phyloP scores from a whole-genome alignment of 2,329 filamentous ascomycete genomes.

The Ilyonectria destructans region DNA sequence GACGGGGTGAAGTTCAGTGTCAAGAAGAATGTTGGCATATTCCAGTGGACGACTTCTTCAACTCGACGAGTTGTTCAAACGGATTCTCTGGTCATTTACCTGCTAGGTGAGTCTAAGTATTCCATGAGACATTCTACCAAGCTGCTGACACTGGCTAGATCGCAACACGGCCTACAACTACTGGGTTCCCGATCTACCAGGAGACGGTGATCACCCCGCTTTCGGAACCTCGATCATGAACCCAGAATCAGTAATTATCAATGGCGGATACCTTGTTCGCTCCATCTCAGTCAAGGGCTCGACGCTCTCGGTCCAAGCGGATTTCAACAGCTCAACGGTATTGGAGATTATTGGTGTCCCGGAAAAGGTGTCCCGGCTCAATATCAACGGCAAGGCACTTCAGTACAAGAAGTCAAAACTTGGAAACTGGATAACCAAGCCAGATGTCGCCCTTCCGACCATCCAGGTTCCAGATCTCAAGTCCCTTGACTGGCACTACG shows the following conservation, averaged over 20 bases:
- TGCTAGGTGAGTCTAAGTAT: constrained; percentile 49
- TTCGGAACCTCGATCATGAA: constrained; percentile 57
- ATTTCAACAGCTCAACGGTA: constrained; percentile 79
- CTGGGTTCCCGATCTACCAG: constrained; percentile 74
- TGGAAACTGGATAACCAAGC: constrained; percentile 66
- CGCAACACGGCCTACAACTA: constrained; percentile 79
- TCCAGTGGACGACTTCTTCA: constrained; percentile 53
- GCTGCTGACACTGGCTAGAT: constrained; percentile 57
- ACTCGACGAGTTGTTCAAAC: constrained; percentile 53
- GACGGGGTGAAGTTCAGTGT: constrained; percentile 47
- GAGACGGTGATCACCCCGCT: constrained; percentile 42
- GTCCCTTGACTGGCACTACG: constrained; percentile 76
- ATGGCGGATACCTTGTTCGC: constrained; percentile 77
- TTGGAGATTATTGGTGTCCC: constrained; percentile 80
- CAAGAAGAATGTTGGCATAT: constrained; percentile 38
- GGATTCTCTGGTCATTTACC: constrained; percentile 61
- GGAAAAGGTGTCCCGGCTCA: constrained; percentile 61
- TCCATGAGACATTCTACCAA: rapidly evolving
- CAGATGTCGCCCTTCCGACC: constrained; percentile 67
- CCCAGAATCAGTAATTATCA: constrained; percentile 63
- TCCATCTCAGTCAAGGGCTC: constrained; percentile 70
- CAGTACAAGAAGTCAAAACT: constrained; percentile 56
- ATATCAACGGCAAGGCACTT: constrained; percentile 59
- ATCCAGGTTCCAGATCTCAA: constrained; percentile 70
- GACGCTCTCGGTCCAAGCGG: constrained; percentile 76